These are phyloP conservation scores for Galerina marginata DNA, from an alignment of 768 basidiomycete genomes.

Conservation along the genomic window DNA sequence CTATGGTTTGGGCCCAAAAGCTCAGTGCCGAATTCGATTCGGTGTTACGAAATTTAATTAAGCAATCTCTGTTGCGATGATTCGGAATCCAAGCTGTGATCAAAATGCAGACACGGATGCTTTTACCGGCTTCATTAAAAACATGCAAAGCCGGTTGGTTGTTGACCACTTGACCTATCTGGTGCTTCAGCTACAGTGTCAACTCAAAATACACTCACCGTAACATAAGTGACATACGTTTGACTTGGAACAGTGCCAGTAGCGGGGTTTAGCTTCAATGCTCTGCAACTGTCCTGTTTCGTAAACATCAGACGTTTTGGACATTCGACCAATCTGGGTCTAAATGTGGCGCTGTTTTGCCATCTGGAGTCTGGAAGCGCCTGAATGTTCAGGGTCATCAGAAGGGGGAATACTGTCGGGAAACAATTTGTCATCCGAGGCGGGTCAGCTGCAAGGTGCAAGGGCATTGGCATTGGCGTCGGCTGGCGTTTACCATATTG, in stretches of 20 bases:
- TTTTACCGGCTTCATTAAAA: constrained; percentile 14
- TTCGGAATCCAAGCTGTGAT: background rate
- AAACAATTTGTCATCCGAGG: constrained; percentile 1
- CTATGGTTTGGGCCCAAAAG: background rate
- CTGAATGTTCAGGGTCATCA: constrained; percentile 13
- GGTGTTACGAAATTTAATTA: constrained; percentile 13
- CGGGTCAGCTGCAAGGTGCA: background rate
- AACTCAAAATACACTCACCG: background rate
- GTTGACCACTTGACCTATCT: constrained; percentile 14
- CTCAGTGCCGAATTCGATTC: constrained; percentile 1
- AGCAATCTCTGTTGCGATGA: constrained; percentile 6
- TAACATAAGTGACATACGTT: constrained; percentile 4
- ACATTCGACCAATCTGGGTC: constrained; percentile 8
- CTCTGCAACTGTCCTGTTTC: background rate
- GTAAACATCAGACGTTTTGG: constrained; percentile 7
- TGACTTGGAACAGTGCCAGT: constrained; percentile 1
- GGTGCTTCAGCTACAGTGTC: background rate
- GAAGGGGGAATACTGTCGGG: constrained; percentile 4
- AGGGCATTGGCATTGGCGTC: constrained; percentile 1
- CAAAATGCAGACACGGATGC: constrained; percentile 10
- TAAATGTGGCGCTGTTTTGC: constrained; percentile 22
- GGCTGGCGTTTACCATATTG: background rate
- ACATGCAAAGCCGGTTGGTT: constrained; percentile 15
- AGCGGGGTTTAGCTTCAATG: constrained; percentile 5
- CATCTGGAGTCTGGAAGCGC: constrained; percentile 20